Conservation (phyloP, 768 basidiomycete species). For the Trametes punicea region DNA sequence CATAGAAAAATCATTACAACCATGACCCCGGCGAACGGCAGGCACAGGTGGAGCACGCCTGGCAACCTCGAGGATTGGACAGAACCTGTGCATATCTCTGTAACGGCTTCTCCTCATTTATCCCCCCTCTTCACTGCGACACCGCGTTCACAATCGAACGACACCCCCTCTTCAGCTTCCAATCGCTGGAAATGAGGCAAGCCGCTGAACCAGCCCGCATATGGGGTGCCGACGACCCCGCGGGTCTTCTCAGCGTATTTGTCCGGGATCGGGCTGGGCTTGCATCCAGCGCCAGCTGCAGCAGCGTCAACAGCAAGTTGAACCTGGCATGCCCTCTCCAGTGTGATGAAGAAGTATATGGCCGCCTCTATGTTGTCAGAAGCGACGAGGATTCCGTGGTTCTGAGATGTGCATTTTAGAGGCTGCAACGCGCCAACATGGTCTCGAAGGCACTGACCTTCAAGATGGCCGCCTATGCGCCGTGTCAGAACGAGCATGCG, state of each 20-base stretch:
- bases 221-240: constrained; percentile 9
- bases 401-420: too few relatives aligned
- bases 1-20: too few relatives aligned
- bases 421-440: too few relatives aligned
- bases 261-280: constrained; percentile 25
- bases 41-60: too few relatives aligned
- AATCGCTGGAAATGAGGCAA: constrained; percentile 37
- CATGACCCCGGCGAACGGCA: too few relatives aligned
- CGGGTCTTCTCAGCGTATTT: constrained; percentile 27
- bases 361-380: constrained; percentile 27
- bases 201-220: constrained; percentile 39
- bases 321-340: constrained; percentile 32
- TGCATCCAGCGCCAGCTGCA: constrained; percentile 20
- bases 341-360: constrained; percentile 24
- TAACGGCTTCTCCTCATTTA: too few relatives aligned
- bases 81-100: too few relatives aligned
- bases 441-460: constrained; percentile 8
- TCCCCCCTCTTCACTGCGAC: too few relatives aligned
- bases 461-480: constrained; percentile 23
- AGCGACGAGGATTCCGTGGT: constrained; percentile 29
- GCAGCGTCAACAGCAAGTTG: constrained; percentile 32
- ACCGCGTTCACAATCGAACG: too few relatives aligned
- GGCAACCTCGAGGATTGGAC: too few relatives aligned
- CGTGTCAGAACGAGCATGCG: not conserved
- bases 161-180: constrained; percentile 34